A percentile compares a stretch with the other conserved stretches of the same genome.
Evolutionary conservation across 1,284 basidiomycete species (phyloP).

Genomic region (Entoloma clypeatum): DNA sequence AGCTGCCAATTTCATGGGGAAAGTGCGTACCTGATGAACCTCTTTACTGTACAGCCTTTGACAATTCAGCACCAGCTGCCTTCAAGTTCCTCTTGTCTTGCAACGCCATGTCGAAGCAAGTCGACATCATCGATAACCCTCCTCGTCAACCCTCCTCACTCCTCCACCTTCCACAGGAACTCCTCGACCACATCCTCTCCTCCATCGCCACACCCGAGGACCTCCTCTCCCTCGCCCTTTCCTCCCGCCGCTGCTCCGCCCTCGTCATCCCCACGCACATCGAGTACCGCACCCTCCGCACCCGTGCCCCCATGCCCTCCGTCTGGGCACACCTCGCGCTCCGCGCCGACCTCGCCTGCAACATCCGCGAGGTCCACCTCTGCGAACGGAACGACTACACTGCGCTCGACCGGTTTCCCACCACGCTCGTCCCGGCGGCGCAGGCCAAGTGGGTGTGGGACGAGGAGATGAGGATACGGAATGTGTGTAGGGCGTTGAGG

Average conservation of each 20-base stretch:
- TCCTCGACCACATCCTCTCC: slow-evolving; percentile 43
- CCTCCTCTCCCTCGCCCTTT: slow-evolving; percentile 42
- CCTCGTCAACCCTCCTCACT: too few species aligned
- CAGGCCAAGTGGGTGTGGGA: background rate
- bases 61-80: too few species aligned
- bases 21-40: too few species aligned
- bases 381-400: slow-evolving; percentile 34
- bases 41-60: too few species aligned
- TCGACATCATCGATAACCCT: too few species aligned
- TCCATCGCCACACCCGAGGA: slow-evolving; percentile 38
- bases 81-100: too few species aligned
- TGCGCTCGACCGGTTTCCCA: slow-evolving; percentile 37
- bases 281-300: slow-evolving; percentile 44
- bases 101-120: too few species aligned
- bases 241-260: slow-evolving; percentile 32
- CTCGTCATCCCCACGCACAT: slow-evolving; percentile 43
- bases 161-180: slow-evolving; percentile 29
- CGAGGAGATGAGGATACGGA: slow-evolving; percentile 13
- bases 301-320: slow-evolving; percentile 35
- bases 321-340: slow-evolving; percentile 47
- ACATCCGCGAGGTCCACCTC: slow-evolving; percentile 43
- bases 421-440: slow-evolving; percentile 24
- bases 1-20: too few species aligned
- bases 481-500: slow-evolving; percentile 37
- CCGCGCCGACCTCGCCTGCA: slow-evolving; percentile 41